These are phyloP conservation scores for Metarhizium brunneum DNA, from an alignment of 2,329 filamentous ascomycete genomes.

Conservation along the genomic window DNA sequence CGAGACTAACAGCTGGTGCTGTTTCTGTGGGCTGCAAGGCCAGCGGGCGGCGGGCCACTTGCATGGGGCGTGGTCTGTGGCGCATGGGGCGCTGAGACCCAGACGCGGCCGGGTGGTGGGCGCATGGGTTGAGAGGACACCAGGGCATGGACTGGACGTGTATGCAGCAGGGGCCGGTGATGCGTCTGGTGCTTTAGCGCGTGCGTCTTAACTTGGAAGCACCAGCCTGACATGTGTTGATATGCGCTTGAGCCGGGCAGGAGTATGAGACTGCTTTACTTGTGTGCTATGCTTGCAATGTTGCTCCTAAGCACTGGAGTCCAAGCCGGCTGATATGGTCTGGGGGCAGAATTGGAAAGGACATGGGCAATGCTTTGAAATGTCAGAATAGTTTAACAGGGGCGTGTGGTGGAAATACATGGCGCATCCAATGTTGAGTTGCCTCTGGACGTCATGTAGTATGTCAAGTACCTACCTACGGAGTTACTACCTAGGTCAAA, in stretches of 20 bases:
- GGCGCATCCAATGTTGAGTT: too few relatives aligned
- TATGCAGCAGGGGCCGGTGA: constrained; percentile 11
- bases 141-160: constrained; percentile 7
- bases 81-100: constrained; percentile 5
- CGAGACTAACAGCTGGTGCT: constrained; percentile 7
- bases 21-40: constrained; percentile 1
- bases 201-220: neutral
- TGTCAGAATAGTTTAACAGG: neutral
- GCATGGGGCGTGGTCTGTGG: neutral
- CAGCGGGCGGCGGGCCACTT: constrained; percentile 1
- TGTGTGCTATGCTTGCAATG: too few relatives aligned
- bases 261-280: too few relatives aligned
- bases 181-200: constrained; percentile 1
- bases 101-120: constrained; percentile 7
- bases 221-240: too few relatives aligned
- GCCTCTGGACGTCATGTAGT: too few relatives aligned
- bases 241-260: too few relatives aligned
- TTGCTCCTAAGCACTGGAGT: too few relatives aligned
- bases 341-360: neutral
- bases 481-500: too few relatives aligned
- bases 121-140: constrained; percentile 7
- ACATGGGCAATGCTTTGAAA: too few relatives aligned
- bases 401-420: neutral
- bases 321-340: neutral
- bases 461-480: too few relatives aligned